Evolutionary conservation across 306 rosid genomes (phyloP).

Genomic region (Carpinus fangiana): DNA sequence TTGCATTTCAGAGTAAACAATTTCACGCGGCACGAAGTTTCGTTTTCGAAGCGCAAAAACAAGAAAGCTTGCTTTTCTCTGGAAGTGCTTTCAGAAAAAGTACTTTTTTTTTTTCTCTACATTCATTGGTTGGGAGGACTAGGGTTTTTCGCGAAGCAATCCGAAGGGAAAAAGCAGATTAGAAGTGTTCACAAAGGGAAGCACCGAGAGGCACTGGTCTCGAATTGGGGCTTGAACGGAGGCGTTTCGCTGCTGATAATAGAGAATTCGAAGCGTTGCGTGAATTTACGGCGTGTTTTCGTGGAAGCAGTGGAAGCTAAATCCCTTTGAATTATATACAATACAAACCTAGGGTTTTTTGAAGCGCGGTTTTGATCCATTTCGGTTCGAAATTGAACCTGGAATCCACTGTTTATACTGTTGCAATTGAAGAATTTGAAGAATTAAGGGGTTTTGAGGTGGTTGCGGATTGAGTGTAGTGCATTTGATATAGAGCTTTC

Average conservation of each 20-base stretch:
- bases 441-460: background rate
- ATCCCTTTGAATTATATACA: background rate
- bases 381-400: background rate
- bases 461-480: background rate
- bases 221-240: background rate
- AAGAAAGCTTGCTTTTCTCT: background rate
- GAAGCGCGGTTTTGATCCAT: background rate
- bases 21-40: background rate
- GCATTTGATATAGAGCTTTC: background rate
- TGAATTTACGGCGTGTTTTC: background rate
- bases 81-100: background rate
- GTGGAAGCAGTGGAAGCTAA: background rate
- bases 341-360: background rate
- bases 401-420: background rate
- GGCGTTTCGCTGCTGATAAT: background rate
- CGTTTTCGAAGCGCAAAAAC: background rate
- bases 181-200: background rate
- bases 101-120: background rate
- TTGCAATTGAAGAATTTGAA: conserved; percentile 8
- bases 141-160: background rate
- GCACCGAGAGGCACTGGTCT: background rate
- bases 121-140: background rate
- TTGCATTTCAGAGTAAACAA: background rate
- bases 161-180: background rate
- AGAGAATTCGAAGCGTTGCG: background rate